Evolutionary conservation across 2,329 filamentous ascomycete species (phyloP).

Genomic region (Lecanicillium sp.): DNA sequence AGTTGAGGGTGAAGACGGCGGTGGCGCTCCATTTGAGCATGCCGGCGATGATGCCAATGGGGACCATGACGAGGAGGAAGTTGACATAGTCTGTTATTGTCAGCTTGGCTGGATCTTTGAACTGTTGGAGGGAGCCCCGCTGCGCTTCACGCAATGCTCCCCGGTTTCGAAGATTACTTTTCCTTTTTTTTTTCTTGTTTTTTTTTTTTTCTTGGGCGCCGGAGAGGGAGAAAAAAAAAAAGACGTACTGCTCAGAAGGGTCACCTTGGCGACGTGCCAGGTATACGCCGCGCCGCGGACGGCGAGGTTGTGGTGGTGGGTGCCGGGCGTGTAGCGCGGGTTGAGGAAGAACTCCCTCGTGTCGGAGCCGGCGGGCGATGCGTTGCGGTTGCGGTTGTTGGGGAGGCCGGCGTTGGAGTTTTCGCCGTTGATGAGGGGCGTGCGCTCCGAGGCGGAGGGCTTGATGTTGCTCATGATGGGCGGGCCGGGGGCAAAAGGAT

Average conservation of each 20-base stretch:
- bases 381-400: neutral
- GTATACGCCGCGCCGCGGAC: slow-evolving; percentile 41
- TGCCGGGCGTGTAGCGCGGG: slow-evolving; percentile 44
- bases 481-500: too few species aligned
- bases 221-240: neutral
- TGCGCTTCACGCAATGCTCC: too few species aligned
- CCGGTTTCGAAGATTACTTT: neutral
- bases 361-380: slow-evolving; percentile 13
- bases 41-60: slow-evolving; percentile 65
- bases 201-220: neutral
- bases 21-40: slow-evolving; percentile 56
- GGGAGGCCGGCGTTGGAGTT: neutral
- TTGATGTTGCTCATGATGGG: slow-evolving; percentile 31
- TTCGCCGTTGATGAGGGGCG: slow-evolving; percentile 38
- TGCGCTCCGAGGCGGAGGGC: slow-evolving; percentile 30
- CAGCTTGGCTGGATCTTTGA: too few species aligned
- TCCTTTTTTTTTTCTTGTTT: neutral
- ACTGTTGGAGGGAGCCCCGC: too few species aligned
- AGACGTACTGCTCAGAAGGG: slow-evolving; percentile 52
- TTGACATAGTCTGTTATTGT: slow-evolving; percentile 52
- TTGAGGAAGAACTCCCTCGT: slow-evolving; percentile 43
- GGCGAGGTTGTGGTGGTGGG: slow-evolving; percentile 40
- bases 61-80: slow-evolving; percentile 66
- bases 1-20: slow-evolving; percentile 69
- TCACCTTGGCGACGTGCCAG: slow-evolving; percentile 53